phyloP scores from a whole-genome alignment of 2,329 filamentous ascomycete species.

The Zymoseptoria crescenta region DNA sequence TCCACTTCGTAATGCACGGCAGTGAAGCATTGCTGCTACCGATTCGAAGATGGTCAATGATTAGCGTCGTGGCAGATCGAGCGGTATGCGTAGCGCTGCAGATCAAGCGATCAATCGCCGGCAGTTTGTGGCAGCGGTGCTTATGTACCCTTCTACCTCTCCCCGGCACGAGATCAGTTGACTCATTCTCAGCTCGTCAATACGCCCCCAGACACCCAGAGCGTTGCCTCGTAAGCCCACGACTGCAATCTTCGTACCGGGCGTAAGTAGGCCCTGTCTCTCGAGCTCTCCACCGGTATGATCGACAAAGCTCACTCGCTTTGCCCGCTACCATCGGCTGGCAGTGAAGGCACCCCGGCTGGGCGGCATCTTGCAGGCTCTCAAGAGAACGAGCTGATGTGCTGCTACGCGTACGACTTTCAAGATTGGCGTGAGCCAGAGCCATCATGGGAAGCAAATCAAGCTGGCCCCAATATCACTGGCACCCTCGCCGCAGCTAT shows the following conservation, averaged over 20 bases:
- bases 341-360: background rate
- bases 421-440: background rate
- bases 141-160: background rate
- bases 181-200: background rate
- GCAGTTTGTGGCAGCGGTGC: background rate
- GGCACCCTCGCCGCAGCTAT: background rate
- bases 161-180: background rate
- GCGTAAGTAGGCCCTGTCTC: background rate
- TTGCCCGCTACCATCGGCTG: background rate
- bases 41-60: background rate
- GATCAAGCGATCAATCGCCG: background rate
- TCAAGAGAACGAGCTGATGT: background rate
- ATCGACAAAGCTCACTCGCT: background rate
- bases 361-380: background rate
- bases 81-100: background rate
- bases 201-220: background rate
- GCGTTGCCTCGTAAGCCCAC: background rate
- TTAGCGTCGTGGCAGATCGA: background rate
- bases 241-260: background rate
- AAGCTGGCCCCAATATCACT: background rate
- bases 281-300: background rate
- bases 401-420: background rate
- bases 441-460: background rate
- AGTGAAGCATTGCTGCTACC: background rate
- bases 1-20: background rate